Percentiles rank a stretch among this genome's conserved stretches.
phyloP scores from a whole-genome alignment of 2,329 filamentous ascomycete genomes.

The Colletotrichum chlorophyti region DNA sequence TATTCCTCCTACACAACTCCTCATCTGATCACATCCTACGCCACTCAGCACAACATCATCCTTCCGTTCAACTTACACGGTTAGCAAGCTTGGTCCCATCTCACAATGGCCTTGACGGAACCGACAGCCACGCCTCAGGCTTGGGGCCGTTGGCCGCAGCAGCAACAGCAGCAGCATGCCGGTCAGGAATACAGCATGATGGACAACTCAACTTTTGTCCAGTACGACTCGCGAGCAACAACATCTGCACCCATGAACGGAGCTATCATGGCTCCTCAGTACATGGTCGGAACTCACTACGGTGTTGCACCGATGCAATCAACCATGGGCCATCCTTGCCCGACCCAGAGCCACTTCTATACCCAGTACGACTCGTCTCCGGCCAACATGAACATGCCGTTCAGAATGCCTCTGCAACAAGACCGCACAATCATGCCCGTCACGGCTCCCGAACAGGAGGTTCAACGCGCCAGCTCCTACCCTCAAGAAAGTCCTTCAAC shows the following conservation, averaged over 20 bases:
- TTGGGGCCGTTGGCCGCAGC: slow-evolving; percentile 64
- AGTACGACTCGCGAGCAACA: slow-evolving; percentile 54
- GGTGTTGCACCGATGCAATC: slow-evolving; percentile 49
- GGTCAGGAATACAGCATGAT: slow-evolving; percentile 54
- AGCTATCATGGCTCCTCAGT: slow-evolving; percentile 52
- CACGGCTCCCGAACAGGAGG: slow-evolving; percentile 9
- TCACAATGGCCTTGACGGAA: slow-evolving; percentile 55
- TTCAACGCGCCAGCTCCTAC: slow-evolving; percentile 24
- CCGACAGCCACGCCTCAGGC: slow-evolving; percentile 50
- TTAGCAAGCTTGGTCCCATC: slow-evolving; percentile 19
- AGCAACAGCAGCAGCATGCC: slow-evolving; percentile 51
- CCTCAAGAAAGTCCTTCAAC: slow-evolving; percentile 14
- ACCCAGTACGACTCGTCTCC: slow-evolving; percentile 46
- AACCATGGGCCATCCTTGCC: slow-evolving; percentile 49
- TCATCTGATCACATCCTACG: slow-evolving; percentile 8
- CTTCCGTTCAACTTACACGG: not conserved
- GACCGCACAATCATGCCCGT: slow-evolving; percentile 35
- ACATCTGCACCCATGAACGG: slow-evolving; percentile 48
- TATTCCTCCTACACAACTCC: not conserved
- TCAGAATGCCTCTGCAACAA: slow-evolving; percentile 35
- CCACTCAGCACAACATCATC: not conserved
- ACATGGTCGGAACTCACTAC: slow-evolving; percentile 53
- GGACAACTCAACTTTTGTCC: slow-evolving; percentile 52
- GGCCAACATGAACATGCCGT: slow-evolving; percentile 41
- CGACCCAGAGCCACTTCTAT: slow-evolving; percentile 52